These are phyloP conservation scores for Pyrenochaeta sp. DNA, from an alignment of 2,329 filamentous ascomycete species.

Conservation along the genomic window DNA sequence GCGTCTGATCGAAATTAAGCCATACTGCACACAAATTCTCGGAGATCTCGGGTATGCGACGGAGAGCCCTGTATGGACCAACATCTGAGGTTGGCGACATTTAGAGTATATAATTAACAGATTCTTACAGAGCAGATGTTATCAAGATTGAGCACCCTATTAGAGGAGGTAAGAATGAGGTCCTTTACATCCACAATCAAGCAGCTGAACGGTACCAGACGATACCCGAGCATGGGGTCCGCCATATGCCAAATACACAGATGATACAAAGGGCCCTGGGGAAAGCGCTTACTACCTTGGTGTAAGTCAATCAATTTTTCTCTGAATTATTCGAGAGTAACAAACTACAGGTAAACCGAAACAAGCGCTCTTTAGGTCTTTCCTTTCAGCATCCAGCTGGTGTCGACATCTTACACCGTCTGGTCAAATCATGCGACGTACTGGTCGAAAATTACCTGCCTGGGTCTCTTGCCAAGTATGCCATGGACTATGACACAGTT, in stretches of 20 bases:
- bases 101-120: conserved; percentile 18
- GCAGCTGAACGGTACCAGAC: conserved; percentile 61
- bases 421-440: conserved; percentile 86
- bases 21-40: conserved; percentile 96
- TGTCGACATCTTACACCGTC: conserved; percentile 83
- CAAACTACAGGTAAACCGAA: conserved; percentile 79
- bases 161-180: conserved; percentile 33
- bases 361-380: conserved; percentile 92
- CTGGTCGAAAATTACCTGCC: conserved; percentile 97
- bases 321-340: background rate
- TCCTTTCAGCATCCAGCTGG: conserved; percentile 88
- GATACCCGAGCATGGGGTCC: conserved; percentile 97
- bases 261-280: conserved; percentile 70
- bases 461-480: conserved; percentile 86
- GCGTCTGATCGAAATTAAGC: conserved; percentile 62
- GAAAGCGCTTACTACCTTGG: conserved; percentile 95
- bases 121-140: conserved; percentile 79
- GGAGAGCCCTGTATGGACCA: conserved; percentile 41
- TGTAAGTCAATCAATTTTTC: conserved; percentile 59
- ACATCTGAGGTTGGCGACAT: conserved; percentile 37
- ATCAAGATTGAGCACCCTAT: conserved; percentile 96
- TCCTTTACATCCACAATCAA: background rate
- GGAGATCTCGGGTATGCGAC: conserved; percentile 86
- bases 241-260: conserved; percentile 82
- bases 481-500: conserved; percentile 85